These are phyloP conservation scores for Mentha longifolia DNA, from an alignment of 257 asterid genomes.

Conservation along the genomic window DNA sequence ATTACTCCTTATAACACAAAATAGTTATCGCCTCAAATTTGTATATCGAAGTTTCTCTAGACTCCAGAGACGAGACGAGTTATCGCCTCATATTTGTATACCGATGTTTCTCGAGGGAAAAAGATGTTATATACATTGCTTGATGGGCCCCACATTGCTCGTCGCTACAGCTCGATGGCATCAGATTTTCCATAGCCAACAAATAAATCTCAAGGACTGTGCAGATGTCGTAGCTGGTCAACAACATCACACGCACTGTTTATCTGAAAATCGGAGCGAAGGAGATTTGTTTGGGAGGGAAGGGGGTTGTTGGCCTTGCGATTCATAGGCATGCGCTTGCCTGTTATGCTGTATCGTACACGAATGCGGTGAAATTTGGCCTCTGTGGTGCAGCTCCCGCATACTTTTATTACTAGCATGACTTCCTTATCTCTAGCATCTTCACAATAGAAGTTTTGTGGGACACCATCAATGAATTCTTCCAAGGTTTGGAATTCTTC, in stretches of 20 bases:
- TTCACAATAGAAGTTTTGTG: constrained; percentile 90
- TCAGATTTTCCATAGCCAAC: not conserved
- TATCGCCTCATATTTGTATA: not conserved
- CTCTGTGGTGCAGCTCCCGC: constrained; percentile 67
- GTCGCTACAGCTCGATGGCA: not conserved
- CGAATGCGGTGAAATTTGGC: constrained; percentile 71
- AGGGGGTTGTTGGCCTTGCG: constrained; percentile 37
- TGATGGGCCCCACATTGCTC: not conserved
- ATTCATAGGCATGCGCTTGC: constrained; percentile 58
- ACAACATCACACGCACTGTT: constrained; percentile 68
- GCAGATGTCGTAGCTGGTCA: constrained; percentile 63
- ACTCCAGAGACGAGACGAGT: not conserved
- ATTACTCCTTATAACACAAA: not conserved
- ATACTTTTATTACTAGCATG: constrained; percentile 55
- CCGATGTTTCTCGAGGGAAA: not conserved
- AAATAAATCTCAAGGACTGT: constrained; percentile 53
- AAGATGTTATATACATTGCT: not conserved
- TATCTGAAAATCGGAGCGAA: constrained; percentile 71
- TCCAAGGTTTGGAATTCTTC: constrained; percentile 83
- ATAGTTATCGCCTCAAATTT: not conserved
- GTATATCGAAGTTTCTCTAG: not conserved
- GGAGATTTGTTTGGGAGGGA: constrained; percentile 56
- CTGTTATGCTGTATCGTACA: constrained; percentile 74
- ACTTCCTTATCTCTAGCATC: constrained; percentile 95
- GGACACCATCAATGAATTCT: constrained; percentile 88